Evolutionary conservation across 305 asterid species (phyloP).

Genomic region (Ilex paraguariensis): DNA sequence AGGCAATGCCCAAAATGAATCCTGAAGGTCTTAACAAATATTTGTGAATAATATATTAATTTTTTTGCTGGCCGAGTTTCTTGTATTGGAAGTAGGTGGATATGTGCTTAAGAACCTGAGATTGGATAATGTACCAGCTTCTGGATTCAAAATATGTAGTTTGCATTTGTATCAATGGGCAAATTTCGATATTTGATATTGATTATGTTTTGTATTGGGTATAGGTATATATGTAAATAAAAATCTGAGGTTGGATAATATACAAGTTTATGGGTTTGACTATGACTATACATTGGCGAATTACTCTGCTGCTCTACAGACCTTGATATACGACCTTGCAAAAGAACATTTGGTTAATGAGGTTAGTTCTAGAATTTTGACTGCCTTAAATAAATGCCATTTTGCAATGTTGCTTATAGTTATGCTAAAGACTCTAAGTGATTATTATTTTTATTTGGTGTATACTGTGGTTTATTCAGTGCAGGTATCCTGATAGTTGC

Average conservation of each 20-base stretch:
- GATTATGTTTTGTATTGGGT: conserved; percentile 10
- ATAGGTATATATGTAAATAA: conserved; percentile 84
- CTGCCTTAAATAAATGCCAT: too few relatives aligned
- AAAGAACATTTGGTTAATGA: conserved; percentile 85
- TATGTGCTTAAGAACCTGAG: neutral
- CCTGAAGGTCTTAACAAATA: conserved; percentile 55
- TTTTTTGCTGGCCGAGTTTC: neutral
- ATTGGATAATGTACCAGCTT: conserved; percentile 1
- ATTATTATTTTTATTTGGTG: conserved; percentile 5
- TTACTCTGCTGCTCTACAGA: conserved; percentile 80
- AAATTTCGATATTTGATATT: conserved; percentile 14
- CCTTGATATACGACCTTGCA: conserved; percentile 85
- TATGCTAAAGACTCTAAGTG: conserved; percentile 1
- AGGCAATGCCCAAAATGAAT: conserved; percentile 72
- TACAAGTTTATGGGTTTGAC: conserved; percentile 91
- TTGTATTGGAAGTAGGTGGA: neutral
- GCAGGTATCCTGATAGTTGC: conserved; percentile 85
- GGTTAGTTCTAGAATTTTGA: conserved; percentile 41
- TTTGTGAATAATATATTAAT: conserved; percentile 1
- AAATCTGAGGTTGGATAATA: conserved; percentile 81
- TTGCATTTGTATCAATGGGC: conserved; percentile 3
- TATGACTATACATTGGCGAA: conserved; percentile 97
- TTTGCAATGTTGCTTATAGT: neutral
- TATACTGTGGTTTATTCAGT: conserved; percentile 36
- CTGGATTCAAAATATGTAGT: neutral